These are phyloP conservation scores for Infundibulicybe gibba DNA, from an alignment of 768 basidiomycete species.

Conservation along the genomic window DNA sequence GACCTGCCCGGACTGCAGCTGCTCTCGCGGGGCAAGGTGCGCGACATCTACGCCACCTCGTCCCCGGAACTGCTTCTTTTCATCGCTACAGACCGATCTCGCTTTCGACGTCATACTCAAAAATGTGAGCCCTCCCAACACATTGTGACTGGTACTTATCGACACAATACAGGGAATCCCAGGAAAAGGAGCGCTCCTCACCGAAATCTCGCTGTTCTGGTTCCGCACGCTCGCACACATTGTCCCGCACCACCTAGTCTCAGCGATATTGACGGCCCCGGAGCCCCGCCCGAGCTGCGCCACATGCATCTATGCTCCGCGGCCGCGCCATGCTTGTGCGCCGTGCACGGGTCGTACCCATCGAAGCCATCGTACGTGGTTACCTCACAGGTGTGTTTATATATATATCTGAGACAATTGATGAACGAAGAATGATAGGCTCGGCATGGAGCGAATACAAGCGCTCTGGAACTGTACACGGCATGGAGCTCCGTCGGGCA, in stretches of 20 bases:
- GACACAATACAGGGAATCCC: slow-evolving; percentile 76
- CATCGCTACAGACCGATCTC: slow-evolving; percentile 93
- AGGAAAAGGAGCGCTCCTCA: slow-evolving; percentile 87
- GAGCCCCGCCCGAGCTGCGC: slow-evolving; percentile 76
- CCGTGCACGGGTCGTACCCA: slow-evolving; percentile 83
- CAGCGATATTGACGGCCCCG: slow-evolving; percentile 55
- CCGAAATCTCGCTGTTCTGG: slow-evolving; percentile 93
- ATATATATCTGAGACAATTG: not conserved
- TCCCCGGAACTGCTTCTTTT: slow-evolving; percentile 78
- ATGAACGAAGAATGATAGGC: slow-evolving; percentile 41
- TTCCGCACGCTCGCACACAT: slow-evolving; percentile 77
- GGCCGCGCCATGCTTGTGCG: slow-evolving; percentile 89
- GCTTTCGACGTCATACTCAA: slow-evolving; percentile 95
- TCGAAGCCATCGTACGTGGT: slow-evolving; percentile 95
- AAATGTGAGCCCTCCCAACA: slow-evolving; percentile 57
- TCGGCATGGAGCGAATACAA: slow-evolving; percentile 97
- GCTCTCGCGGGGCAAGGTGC: slow-evolving; percentile 90
- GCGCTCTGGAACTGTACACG: slow-evolving; percentile 83
- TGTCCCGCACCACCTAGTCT: slow-evolving; percentile 89
- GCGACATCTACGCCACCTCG: slow-evolving; percentile 86
- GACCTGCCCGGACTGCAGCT: slow-evolving; percentile 62
- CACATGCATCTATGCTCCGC: slow-evolving; percentile 73
- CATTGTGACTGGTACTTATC: not conserved
- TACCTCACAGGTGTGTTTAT: slow-evolving; percentile 80
- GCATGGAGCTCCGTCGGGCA: slow-evolving; percentile 67